Evolutionary conservation across 768 basidiomycete species (phyloP).

Genomic region (Lactarius hengduanensis): DNA sequence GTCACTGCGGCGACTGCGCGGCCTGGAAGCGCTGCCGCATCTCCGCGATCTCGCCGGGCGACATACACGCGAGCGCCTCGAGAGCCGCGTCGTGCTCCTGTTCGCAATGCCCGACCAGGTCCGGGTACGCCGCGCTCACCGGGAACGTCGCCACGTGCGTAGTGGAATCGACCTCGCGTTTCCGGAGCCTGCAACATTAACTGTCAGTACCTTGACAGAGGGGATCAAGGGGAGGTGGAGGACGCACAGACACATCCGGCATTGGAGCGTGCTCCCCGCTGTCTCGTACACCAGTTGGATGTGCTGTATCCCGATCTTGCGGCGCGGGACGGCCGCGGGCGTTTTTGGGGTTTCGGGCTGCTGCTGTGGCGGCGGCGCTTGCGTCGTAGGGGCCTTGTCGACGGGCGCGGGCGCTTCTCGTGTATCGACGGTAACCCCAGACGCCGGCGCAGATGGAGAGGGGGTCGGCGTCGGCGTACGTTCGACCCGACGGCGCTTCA

Average conservation of each 20-base stretch:
- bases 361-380: neutral
- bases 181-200: conserved; percentile 4
- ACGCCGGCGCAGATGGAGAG: neutral
- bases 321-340: neutral
- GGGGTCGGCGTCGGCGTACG: neutral
- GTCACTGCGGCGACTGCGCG: neutral
- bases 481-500: conserved; percentile 17
- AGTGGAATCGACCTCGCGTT: conserved; percentile 17
- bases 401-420: neutral
- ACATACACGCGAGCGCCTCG: conserved; percentile 21
- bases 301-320: conserved; percentile 25
- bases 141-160: conserved; percentile 12
- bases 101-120: conserved; percentile 22
- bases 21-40: conserved; percentile 17
- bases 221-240: too few species aligned
- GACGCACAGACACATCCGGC: conserved; percentile 26
- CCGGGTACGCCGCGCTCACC: conserved; percentile 3
- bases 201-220: neutral
- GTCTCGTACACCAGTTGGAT: conserved; percentile 24
- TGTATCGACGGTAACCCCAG: neutral
- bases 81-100: conserved; percentile 21
- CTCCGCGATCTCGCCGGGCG: conserved; percentile 17
- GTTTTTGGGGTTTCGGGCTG: neutral
- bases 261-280: conserved; percentile 12
- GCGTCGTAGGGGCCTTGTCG: neutral